Conservation (phyloP, 257 asterid species). For the Solanum infundibuliforme region DNA sequence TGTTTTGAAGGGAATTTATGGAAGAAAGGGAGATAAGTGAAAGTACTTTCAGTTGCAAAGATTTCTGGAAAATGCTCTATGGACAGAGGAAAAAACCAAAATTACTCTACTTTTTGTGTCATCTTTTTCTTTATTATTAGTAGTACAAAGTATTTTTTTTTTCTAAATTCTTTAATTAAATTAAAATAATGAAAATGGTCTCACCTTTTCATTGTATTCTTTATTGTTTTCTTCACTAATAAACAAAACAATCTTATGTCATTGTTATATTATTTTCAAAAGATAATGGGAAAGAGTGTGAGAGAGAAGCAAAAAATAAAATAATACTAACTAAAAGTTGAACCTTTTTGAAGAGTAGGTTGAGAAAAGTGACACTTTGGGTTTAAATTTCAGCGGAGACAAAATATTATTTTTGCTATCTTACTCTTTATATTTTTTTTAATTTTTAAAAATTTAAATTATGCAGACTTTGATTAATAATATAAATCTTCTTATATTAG, state of each 20-base stretch:
- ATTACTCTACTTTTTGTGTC: slow-evolving; percentile 27
- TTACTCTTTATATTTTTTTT: background rate
- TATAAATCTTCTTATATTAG: background rate
- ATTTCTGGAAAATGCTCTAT: slow-evolving; percentile 35
- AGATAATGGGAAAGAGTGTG: slow-evolving; percentile 11
- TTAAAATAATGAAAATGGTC: background rate
- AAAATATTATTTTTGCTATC: background rate
- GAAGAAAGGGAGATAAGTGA: slow-evolving; percentile 32
- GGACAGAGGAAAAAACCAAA: slow-evolving; percentile 9
- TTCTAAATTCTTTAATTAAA: background rate
- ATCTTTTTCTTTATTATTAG: background rate
- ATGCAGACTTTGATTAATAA: background rate
- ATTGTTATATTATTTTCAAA: background rate
- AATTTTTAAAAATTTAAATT: background rate
- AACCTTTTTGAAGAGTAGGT: slow-evolving; percentile 32
- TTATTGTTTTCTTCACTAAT: background rate
- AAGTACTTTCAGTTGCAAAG: slow-evolving; percentile 49
- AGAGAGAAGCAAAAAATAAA: slow-evolving; percentile 3
- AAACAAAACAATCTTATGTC: slow-evolving; percentile 15
- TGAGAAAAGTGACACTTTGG: slow-evolving; percentile 6
- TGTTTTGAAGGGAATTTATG: slow-evolving; percentile 34
- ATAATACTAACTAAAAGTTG: slow-evolving; percentile 12
- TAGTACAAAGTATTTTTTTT: background rate
- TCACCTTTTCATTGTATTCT: background rate
- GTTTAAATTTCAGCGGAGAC: background rate